Evolutionary conservation across 1,139 yeast species (phyloP), one percentile per base, ranked within the genome.

Genomic region (Meyerozyma sp.): DNA sequence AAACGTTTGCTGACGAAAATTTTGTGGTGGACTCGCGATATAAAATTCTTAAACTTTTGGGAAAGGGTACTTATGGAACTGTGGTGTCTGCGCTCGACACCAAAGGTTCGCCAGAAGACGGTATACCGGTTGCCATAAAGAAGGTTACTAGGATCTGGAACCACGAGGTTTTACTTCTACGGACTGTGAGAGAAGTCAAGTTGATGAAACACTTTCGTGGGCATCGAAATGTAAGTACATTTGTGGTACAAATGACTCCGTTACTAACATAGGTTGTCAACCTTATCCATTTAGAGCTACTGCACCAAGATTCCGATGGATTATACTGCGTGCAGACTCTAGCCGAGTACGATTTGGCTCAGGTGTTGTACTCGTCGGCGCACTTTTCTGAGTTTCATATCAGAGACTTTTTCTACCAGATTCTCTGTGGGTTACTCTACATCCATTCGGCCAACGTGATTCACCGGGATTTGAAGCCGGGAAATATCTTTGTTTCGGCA

Each of bases 11-110:
- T 10, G 26, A 34, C 8, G 26, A n/a, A 13, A 73, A 79, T 44
- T 87, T 90, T 60, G 79, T 80, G 35, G 70, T 88, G 39, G 84
- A 84, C 47, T 63, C 77, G 2, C 67, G 88, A 40, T 93, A 90
- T 62, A 72, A 75, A 44, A 70, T 91, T 11, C 65, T 77, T 34
- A 73, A 76, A 36, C 74, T 83, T 2, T 70, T 91, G 41, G 98
- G 98, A 0, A 81, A 83, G 52, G 98, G 98, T 0, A 82, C 96
- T 0, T 91, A 88, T 60, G 98, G 98, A 1, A 79, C 84, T 0
- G 98, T 93, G 3, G 85, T 93, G 54, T 77, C 89, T 5, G 97
- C 95, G 0, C 59, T 82, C 10, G 96, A 91, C 59, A 65, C 75
- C 14, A 56, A 58, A 18, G 52, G 52, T 36, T 62, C 44, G 59